Percentiles rank a stretch among this genome's conserved stretches.
These are phyloP conservation scores for Pueraria montana DNA, from an alignment of 306 rosid genomes.

Conservation along the genomic window DNA sequence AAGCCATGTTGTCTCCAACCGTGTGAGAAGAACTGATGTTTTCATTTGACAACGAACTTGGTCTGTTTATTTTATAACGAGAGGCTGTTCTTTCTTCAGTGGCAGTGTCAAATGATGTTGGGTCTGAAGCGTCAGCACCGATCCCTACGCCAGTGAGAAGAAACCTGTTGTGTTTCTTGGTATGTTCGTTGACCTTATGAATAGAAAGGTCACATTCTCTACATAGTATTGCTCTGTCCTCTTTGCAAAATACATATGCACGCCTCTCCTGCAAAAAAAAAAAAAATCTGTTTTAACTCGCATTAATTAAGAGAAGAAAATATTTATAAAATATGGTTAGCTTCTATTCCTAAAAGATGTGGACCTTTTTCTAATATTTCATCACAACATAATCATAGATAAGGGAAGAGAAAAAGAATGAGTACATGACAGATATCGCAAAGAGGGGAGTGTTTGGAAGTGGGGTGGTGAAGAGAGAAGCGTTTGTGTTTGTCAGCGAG, in stretches of 20 bases:
- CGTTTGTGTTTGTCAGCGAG: slow-evolving; percentile 78
- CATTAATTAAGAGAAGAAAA: neutral
- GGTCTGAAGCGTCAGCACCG: slow-evolving; percentile 50
- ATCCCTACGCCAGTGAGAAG: slow-evolving; percentile 79
- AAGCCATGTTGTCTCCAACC: slow-evolving; percentile 45
- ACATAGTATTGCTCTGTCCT: slow-evolving; percentile 82
- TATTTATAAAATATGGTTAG: neutral
- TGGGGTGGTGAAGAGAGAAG: slow-evolving; percentile 67
- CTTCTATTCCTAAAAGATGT: neutral
- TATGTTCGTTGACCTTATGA: slow-evolving; percentile 72
- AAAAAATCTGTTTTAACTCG: too few relatives aligned
- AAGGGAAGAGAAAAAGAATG: neutral
- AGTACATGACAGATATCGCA: slow-evolving; percentile 85
- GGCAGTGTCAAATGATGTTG: slow-evolving; percentile 45
- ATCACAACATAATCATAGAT: neutral
- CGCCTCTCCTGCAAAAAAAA: slow-evolving; percentile 59
- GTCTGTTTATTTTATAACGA: slow-evolving; percentile 42
- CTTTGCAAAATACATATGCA: slow-evolving; percentile 72
- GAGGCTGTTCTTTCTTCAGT: slow-evolving; percentile 41
- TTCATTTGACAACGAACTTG: slow-evolving; percentile 41
- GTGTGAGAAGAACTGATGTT: slow-evolving; percentile 5
- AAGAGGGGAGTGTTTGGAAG: slow-evolving; percentile 59
- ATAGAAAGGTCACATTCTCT: slow-evolving; percentile 75
- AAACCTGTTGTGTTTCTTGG: slow-evolving; percentile 74
- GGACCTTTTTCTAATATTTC: neutral